A percentile compares a stretch with the other conserved stretches of the same genome.
phyloP scores from a whole-genome alignment of 2,329 filamentous ascomycete species.

The Proliferodiscus dingleyae region DNA sequence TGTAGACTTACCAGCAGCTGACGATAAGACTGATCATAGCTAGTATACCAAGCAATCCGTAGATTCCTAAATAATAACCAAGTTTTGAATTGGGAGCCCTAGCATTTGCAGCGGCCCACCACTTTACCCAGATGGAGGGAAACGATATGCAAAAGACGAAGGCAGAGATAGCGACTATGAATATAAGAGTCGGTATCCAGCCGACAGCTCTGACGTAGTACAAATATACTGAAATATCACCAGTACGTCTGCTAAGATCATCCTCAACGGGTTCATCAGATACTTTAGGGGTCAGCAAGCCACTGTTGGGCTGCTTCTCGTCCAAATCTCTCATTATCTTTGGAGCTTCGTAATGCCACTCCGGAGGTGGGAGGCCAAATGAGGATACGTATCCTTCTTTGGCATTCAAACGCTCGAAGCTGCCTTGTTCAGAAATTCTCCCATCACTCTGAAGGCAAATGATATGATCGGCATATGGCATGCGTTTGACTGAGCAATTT shows the following conservation, averaged over 20 bases:
- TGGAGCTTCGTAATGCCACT: neutral
- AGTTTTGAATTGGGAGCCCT: neutral
- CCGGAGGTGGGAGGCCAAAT: neutral
- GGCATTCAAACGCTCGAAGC: slow-evolving; percentile 30
- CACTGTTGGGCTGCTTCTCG: neutral
- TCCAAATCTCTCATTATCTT: neutral
- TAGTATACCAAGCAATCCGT: neutral
- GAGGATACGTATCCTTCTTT: slow-evolving; percentile 31
- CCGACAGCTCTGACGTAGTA: slow-evolving; percentile 18
- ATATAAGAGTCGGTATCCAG: slow-evolving; percentile 6
- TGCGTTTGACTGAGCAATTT: slow-evolving; percentile 4
- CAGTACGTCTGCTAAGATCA: slow-evolving; percentile 2
- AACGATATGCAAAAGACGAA: slow-evolving; percentile 5
- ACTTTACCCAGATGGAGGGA: slow-evolving; percentile 36
- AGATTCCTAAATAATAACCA: slow-evolving; percentile 3
- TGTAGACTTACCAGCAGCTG: slow-evolving; percentile 3
- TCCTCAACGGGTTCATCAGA: neutral
- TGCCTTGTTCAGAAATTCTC: slow-evolving; percentile 33
- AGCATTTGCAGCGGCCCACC: slow-evolving; percentile 4
- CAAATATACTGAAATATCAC: slow-evolving; percentile 14
- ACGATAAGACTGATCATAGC: neutral
- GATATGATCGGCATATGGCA: slow-evolving; percentile 36
- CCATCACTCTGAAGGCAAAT: slow-evolving; percentile 32
- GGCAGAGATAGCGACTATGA: slow-evolving; percentile 6
- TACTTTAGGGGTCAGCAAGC: neutral